A percentile compares a stretch with the other conserved stretches of the same genome.
Evolutionary conservation across 768 basidiomycete genomes (phyloP).

Genomic region (Serendipita sp.): DNA sequence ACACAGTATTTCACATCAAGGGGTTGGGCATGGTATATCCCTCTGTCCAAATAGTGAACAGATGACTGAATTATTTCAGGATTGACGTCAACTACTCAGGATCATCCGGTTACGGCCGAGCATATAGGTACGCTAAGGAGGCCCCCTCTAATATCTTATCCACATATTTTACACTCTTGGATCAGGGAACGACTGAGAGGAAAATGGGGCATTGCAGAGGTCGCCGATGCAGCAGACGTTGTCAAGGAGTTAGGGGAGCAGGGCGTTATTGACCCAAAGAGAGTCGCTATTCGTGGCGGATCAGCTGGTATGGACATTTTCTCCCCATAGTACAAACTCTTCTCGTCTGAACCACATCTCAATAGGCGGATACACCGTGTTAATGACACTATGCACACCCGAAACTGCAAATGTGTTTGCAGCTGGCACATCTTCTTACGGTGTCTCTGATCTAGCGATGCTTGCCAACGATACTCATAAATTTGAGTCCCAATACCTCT

Average conservation of each 20-base stretch:
- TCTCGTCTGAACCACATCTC: no score
- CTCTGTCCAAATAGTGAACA: background rate
- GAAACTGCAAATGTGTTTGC: conserved; percentile 35
- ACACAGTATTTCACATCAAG: conserved; percentile 52
- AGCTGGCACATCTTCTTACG: conserved; percentile 49
- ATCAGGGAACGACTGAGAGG: conserved; percentile 35
- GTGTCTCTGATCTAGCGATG: conserved; percentile 44
- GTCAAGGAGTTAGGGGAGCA: conserved; percentile 32
- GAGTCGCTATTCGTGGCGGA: conserved; percentile 52
- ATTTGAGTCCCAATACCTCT: conserved; percentile 44
- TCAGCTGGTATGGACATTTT: conserved; percentile 28
- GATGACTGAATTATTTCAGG: conserved; percentile 22
- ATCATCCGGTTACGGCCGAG: conserved; percentile 54
- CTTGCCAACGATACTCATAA: conserved; percentile 57
- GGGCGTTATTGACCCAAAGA: conserved; percentile 44
- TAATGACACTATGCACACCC: conserved; percentile 30
- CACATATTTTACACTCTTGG: background rate
- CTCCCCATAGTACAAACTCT: background rate
- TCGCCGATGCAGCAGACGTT: conserved; percentile 47
- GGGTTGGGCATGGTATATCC: conserved; percentile 51
- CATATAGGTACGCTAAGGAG: conserved; percentile 31
- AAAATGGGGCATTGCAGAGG: conserved; percentile 63
- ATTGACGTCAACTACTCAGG: conserved; percentile 67
- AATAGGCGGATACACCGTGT: conserved; percentile 51
- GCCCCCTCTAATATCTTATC: background rate